Evolutionary conservation across 2,329 filamentous ascomycete species (phyloP), one percentile per base, ranked within the genome.

Genomic region (Teratosphaeria nubilosa): DNA sequence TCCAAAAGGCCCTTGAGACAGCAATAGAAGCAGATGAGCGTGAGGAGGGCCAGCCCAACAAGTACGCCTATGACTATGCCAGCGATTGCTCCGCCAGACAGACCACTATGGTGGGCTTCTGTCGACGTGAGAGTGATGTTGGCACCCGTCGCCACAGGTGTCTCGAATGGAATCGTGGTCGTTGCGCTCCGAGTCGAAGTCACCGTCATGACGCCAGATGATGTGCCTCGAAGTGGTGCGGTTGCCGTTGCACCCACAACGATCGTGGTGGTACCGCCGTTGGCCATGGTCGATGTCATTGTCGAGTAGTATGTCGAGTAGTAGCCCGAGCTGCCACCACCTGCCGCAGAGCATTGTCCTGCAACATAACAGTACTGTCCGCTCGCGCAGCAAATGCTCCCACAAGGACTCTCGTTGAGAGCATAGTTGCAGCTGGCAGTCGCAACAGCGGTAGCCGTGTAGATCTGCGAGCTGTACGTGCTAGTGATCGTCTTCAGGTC

Each of bases 11-110:
- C 80, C 62, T 82, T 78, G 50, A 77, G 69, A 65, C 76, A 84
- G 76, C 86, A 89, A 79, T 84, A 91, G 75, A 88, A 85, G 77
- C 86, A 90, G 67, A 91, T 74, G 7, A 88, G 79, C 4, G 86
- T 75, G 24, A 91, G 80, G 2, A 91, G 76, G 48, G 80, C 73
- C 37, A 90, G 77, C 61, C 86, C 88, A 14, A 81, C 80, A 54
- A 91, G 78, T 11, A 83, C 81, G 62, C 88, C 88, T 58, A 91
- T 85, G 63, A 91, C 88, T 66, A 91, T 91, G 60, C 88, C 88
- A 16, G 88, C 88, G 66, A 91, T 91, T 60, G 86, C 88, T 56
- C 87, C 88, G 51, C 79, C 81, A 66, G 85, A 88, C 56, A 91
- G 79, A 11, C 63, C 65, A 31, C 65, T 57, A 11, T 60, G 53